phyloP scores from a whole-genome alignment of 176 grass and related monocot genomes.

The Zizania latifolia region DNA sequence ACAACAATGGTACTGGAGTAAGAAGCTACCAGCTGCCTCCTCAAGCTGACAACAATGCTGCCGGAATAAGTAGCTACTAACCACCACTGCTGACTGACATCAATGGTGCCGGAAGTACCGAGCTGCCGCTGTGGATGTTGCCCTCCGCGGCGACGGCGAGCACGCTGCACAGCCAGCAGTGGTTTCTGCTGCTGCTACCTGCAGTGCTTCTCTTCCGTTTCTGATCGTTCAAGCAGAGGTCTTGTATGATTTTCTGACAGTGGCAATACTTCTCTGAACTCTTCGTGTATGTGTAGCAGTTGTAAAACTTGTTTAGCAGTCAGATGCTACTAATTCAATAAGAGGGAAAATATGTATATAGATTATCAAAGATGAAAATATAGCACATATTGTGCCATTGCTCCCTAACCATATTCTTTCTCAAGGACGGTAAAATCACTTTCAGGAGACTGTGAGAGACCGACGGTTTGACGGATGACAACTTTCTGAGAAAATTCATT shows the following conservation, averaged over 20 bases:
- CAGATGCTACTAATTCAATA: background rate
- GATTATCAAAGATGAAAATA: background rate
- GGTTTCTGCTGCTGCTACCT: conserved; percentile 1
- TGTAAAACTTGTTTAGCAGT: background rate
- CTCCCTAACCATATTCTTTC: too few species aligned
- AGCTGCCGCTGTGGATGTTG: background rate
- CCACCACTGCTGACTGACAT: background rate
- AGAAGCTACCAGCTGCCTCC: background rate
- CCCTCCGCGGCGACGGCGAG: conserved; percentile 25
- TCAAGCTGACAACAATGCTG: background rate
- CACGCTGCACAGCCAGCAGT: background rate
- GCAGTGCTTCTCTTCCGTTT: conserved; percentile 7
- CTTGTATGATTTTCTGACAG: conserved; percentile 27
- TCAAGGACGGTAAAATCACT: too few species aligned
- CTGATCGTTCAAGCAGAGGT: background rate
- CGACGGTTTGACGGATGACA: background rate
- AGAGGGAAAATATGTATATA: background rate
- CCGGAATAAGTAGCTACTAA: background rate
- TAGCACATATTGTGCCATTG: background rate
- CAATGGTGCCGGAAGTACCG: background rate
- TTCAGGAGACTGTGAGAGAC: too few species aligned
- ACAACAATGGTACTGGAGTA: background rate
- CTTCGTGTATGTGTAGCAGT: background rate
- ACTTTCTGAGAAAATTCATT: background rate
- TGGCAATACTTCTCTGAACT: background rate